phyloP scores from a whole-genome alignment of 805 yeast species.

The Myxozyma mucilagina region DNA sequence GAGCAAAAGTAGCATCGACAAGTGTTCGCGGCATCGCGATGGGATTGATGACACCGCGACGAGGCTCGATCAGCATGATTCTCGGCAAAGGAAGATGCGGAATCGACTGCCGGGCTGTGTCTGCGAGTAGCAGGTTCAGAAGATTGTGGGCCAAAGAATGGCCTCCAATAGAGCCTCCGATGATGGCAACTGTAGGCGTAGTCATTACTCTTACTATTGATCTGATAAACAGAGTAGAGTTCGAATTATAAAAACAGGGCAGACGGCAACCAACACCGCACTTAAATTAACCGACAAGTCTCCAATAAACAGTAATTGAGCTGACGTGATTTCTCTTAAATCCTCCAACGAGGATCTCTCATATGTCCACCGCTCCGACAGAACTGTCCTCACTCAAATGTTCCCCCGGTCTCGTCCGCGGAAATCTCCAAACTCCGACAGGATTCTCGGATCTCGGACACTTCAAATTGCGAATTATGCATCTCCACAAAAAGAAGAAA shows the following conservation, averaged over 20 bases:
- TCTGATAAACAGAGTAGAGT: not conserved
- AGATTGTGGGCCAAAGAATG: conserved; percentile 8
- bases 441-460: no score
- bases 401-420: not conserved
- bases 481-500: not conserved
- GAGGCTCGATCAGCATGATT: conserved; percentile 19
- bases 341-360: no score
- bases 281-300: no score
- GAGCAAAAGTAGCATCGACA: conserved; percentile 11
- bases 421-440: not conserved
- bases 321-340: no score
- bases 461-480: not conserved
- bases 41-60: conserved; percentile 18
- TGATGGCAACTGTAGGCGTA: conserved; percentile 12
- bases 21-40: conserved; percentile 11
- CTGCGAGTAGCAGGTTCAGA: not conserved
- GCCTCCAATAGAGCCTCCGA: conserved; percentile 27
- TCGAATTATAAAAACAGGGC: no score
- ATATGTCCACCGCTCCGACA: no score
- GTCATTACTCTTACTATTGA: not conserved
- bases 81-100: conserved; percentile 15
- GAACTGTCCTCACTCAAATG: no score
- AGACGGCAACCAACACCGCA: no score
- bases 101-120: not conserved
- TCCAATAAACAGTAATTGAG: no score